Evolutionary conservation across 352 stramenopile species (phyloP).

Genomic region (Pythium pyrilobum): DNA sequence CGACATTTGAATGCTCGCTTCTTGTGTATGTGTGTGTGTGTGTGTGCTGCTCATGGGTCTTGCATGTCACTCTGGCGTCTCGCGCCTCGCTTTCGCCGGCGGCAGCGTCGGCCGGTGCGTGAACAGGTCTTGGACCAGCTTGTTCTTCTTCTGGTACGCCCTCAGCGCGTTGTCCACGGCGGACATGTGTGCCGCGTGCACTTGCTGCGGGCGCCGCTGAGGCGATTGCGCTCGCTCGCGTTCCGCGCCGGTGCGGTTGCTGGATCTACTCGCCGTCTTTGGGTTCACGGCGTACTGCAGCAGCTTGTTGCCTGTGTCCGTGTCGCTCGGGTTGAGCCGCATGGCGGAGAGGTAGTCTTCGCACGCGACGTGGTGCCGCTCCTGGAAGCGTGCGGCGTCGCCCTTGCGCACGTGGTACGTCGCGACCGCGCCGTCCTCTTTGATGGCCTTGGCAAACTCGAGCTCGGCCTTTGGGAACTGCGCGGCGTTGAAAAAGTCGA

Average conservation of each 20-base stretch:
- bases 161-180: constrained; percentile 23
- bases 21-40: background rate
- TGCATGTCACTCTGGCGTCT: background rate
- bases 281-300: constrained; percentile 39
- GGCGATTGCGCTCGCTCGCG: background rate
- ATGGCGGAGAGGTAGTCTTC: constrained; percentile 46
- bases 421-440: constrained; percentile 42
- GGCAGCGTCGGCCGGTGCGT: constrained; percentile 35
- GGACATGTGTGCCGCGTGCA: background rate
- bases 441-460: constrained; percentile 61
- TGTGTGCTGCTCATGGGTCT: background rate
- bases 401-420: constrained; percentile 67
- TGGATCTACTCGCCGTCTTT: background rate
- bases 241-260: background rate
- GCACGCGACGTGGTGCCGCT: constrained; percentile 53
- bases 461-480: constrained; percentile 72
- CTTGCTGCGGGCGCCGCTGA: background rate
- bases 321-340: constrained; percentile 48
- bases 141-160: constrained; percentile 50
- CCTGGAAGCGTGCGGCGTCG: constrained; percentile 68
- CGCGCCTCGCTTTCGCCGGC: constrained; percentile 23
- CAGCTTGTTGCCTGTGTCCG: constrained; percentile 58
- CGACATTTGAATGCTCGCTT: constrained; percentile 44
- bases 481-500: constrained; percentile 70
- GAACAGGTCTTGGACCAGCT: constrained; percentile 57